Evolutionary conservation across 352 stramenopile genomes (phyloP).

Genomic region (Phytophthora uliginosa): DNA sequence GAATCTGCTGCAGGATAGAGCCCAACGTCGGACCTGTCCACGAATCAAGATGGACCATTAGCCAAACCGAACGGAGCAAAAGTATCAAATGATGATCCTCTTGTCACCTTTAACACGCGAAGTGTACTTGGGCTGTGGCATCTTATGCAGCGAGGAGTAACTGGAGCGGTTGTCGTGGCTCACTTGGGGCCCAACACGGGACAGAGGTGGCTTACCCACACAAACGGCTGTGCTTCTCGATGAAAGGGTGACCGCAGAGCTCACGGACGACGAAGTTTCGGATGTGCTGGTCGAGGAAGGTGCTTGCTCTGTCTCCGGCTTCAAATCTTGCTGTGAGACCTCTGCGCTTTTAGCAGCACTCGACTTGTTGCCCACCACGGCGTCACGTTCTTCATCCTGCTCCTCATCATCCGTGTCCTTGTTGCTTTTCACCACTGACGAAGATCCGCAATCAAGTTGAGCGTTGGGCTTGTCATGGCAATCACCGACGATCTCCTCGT

Average conservation of each 20-base stretch:
- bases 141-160: slow-evolving; percentile 5
- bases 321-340: slow-evolving; percentile 9
- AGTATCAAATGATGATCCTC: neutral
- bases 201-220: slow-evolving; percentile 19
- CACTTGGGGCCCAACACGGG: neutral
- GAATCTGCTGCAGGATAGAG: slow-evolving; percentile 61
- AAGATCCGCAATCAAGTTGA: slow-evolving; percentile 26
- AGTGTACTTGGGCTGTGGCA: slow-evolving; percentile 15
- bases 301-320: slow-evolving; percentile 15
- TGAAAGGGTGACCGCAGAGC: slow-evolving; percentile 2
- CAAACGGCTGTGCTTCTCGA: slow-evolving; percentile 6
- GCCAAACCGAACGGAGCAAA: neutral
- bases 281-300: slow-evolving; percentile 30
- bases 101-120: slow-evolving; percentile 20
- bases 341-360: slow-evolving; percentile 4
- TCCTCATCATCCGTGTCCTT: slow-evolving; percentile 17
- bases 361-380: neutral
- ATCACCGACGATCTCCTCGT: slow-evolving; percentile 1
- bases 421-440: slow-evolving; percentile 23
- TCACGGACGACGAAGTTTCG: slow-evolving; percentile 24
- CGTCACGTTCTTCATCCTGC: slow-evolving; percentile 8
- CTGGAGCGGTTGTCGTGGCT: slow-evolving; percentile 2
- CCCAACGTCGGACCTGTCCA: slow-evolving; percentile 62
- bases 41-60: slow-evolving; percentile 7
- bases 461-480: neutral